Percentiles rank a stretch among this genome's conserved stretches.
Conservation (phyloP, 805 yeast genomes). For the Ogataea pilisensis region DNA sequence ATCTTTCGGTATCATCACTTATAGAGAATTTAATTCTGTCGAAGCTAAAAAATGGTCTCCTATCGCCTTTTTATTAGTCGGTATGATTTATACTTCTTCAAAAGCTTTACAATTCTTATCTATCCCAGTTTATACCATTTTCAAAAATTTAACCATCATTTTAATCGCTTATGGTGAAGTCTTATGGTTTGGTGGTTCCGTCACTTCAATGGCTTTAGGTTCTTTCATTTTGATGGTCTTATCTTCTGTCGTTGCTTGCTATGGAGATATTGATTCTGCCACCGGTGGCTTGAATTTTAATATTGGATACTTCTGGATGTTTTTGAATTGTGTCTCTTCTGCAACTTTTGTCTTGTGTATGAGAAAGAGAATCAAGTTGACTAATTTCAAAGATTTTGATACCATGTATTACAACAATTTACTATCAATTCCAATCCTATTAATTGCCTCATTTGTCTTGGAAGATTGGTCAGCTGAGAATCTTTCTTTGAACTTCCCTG, state of each 20-base stretch:
- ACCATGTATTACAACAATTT: conserved; percentile 98
- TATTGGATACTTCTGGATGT: conserved; percentile 96
- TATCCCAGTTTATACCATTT: conserved; percentile 95
- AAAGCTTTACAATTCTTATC: conserved; percentile 89
- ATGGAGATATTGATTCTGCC: conserved; percentile 55
- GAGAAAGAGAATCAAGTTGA: conserved; percentile 97
- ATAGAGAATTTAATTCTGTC: conserved; percentile 76
- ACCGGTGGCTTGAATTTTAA: conserved; percentile 41
- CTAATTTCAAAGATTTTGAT: conserved; percentile 94
- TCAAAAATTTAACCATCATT: conserved; percentile 95
- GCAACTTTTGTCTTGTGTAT: conserved; percentile 90
- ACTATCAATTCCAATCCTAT: conserved; percentile 84
- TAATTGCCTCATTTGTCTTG: conserved; percentile 66
- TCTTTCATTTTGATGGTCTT: conserved; percentile 90
- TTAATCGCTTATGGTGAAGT: conserved; percentile 98
- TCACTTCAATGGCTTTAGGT: conserved; percentile 83
- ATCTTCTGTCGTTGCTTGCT: conserved; percentile 93
- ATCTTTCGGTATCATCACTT: conserved; percentile 70
- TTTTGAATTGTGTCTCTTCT: conserved; percentile 86
- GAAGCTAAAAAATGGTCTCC: conserved; percentile 98
- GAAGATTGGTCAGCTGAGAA: conserved; percentile 94
- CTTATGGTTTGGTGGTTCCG: conserved; percentile 91
- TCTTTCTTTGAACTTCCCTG: conserved; percentile 73
- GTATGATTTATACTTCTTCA: conserved; percentile 94
- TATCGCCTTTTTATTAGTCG: conserved; percentile 80